These are phyloP conservation scores for Fusarium sp. DNA, from an alignment of 2,329 filamentous ascomycete genomes.

Conservation along the genomic window DNA sequence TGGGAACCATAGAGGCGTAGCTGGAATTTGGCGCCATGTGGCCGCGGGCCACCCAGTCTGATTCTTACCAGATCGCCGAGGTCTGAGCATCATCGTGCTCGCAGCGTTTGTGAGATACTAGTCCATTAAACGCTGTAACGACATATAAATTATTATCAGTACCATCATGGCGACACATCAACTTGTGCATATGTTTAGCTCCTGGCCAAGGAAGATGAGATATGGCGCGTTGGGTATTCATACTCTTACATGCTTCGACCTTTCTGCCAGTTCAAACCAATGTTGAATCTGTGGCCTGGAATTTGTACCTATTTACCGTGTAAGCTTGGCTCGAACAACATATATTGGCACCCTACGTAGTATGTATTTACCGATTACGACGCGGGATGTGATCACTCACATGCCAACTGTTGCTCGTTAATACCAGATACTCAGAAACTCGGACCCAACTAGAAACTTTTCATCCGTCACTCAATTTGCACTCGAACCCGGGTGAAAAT, in stretches of 20 bases:
- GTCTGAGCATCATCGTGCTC: background rate
- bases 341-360: background rate
- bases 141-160: background rate
- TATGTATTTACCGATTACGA: constrained; percentile 24
- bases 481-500: too few relatives aligned
- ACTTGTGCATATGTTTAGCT: too few relatives aligned
- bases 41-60: constrained; percentile 9
- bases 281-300: background rate
- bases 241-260: too few relatives aligned
- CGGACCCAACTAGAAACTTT: background rate
- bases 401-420: constrained; percentile 41
- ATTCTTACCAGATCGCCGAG: background rate
- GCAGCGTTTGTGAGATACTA: background rate
- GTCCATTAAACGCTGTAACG: constrained; percentile 4
- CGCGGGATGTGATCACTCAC: constrained; percentile 39
- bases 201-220: background rate
- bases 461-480: background rate
- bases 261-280: too few relatives aligned
- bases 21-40: constrained; percentile 22
- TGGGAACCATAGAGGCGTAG: constrained; percentile 27
- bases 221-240: background rate
- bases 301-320: background rate
- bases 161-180: background rate
- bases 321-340: background rate
- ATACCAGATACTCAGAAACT: constrained; percentile 25